phyloP scores from a whole-genome alignment of 1,284 basidiomycete species.

The Mycosarcoma mackinlayi region DNA sequence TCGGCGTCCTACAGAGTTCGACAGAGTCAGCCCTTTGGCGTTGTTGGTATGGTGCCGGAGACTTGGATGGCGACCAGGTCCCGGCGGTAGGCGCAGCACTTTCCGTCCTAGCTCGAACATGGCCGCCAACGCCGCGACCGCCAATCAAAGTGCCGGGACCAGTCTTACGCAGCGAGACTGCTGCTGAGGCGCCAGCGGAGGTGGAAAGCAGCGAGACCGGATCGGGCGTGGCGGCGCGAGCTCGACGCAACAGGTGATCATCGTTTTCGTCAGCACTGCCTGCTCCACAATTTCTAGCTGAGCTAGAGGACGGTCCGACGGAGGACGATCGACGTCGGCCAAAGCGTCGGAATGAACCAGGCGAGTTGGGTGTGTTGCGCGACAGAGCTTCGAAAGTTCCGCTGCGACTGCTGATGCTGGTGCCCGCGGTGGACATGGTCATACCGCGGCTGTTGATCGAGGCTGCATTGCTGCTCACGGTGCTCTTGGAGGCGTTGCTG shows the following conservation, averaged over 20 bases:
- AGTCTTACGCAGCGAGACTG: conserved; percentile 5
- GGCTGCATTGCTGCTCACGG: conserved; percentile 40
- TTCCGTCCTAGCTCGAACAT: conserved; percentile 29
- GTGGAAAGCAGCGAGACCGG: conserved; percentile 25
- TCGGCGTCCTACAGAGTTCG: conserved; percentile 42
- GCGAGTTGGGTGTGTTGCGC: conserved; percentile 21
- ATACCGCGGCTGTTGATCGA: conserved; percentile 46
- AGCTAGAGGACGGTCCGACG: conserved; percentile 30
- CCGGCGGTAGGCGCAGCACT: conserved; percentile 23
- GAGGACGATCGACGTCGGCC: conserved; percentile 39
- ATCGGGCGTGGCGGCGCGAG: conserved; percentile 34
- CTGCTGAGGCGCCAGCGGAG: conserved; percentile 7
- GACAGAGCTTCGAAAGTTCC: conserved; percentile 28
- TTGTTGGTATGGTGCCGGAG: conserved; percentile 31
- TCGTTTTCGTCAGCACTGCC: conserved; percentile 32
- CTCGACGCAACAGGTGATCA: conserved; percentile 4
- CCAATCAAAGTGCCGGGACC: conserved; percentile 2
- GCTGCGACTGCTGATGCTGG: conserved; percentile 56
- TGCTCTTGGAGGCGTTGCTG: conserved; percentile 55
- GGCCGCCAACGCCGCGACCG: conserved; percentile 8
- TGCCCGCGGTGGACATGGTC: conserved; percentile 52
- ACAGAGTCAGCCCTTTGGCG: conserved; percentile 36
- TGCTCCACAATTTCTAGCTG: conserved; percentile 12
- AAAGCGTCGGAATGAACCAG: conserved; percentile 29
- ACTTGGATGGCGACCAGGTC: conserved; percentile 18